A percentile compares a stretch with the other conserved stretches of the same genome.
These are phyloP conservation scores for Nemania sp. DNA, from an alignment of 2,329 filamentous ascomycete genomes.

Conservation along the genomic window DNA sequence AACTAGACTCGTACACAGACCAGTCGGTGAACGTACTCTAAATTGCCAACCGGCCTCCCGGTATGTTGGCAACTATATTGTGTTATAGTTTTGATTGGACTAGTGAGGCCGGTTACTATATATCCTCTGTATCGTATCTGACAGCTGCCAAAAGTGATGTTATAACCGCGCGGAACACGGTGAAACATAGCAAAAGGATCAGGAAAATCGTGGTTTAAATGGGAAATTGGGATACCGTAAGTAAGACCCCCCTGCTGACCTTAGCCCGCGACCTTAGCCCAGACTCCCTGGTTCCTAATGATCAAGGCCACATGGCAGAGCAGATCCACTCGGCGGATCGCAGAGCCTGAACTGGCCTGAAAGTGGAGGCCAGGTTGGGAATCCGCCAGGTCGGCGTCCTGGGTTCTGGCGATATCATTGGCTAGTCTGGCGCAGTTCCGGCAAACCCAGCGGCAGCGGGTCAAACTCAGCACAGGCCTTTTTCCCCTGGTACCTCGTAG, in stretches of 20 bases:
- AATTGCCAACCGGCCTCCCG: background rate
- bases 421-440: constrained; percentile 3
- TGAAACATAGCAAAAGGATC: background rate
- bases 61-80: background rate
- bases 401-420: constrained; percentile 23
- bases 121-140: background rate
- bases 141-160: background rate
- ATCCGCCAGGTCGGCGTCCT: constrained; percentile 18
- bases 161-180: background rate
- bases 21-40: constrained; percentile 25
- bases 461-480: background rate
- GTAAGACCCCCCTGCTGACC: constrained; percentile 24
- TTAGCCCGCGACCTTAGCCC: constrained; percentile 2
- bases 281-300: constrained; percentile 20
- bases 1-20: constrained; percentile 25
- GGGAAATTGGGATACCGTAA: constrained; percentile 24
- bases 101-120: constrained; percentile 1
- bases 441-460: constrained; percentile 19
- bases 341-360: constrained; percentile 28
- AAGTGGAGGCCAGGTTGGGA: constrained; percentile 29
- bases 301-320: constrained; percentile 33
- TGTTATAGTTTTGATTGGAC: background rate
- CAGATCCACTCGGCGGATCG: constrained; percentile 19
- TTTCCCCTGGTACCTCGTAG: background rate
- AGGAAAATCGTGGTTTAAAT: constrained; percentile 17